Conservation (phyloP, 805 yeast genomes). For the Starmerella floris region DNA sequence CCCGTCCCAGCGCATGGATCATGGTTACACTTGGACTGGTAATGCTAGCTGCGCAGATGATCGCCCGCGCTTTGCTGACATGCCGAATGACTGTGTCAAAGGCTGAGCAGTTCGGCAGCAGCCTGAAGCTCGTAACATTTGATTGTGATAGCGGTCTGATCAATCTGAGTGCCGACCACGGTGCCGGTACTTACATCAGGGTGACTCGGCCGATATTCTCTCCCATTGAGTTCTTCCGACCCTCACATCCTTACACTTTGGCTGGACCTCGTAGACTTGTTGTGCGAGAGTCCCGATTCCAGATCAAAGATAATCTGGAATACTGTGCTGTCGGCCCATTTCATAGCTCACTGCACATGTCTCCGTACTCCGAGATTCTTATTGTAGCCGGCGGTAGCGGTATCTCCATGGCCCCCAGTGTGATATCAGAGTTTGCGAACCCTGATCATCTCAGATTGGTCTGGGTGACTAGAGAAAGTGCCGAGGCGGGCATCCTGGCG, state of each 20-base stretch:
- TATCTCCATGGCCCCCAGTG: conserved; percentile 14
- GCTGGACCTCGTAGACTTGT: conserved; percentile 35
- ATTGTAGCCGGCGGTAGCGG: conserved; percentile 23
- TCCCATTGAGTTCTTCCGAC: conserved; percentile 31
- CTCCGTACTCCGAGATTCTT: conserved; percentile 8
- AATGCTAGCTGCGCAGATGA: conserved; percentile 45
- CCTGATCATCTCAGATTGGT: neutral
- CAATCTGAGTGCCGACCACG: conserved; percentile 18
- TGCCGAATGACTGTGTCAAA: conserved; percentile 13
- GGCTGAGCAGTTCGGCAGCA: conserved; percentile 32
- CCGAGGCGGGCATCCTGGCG: conserved; percentile 6
- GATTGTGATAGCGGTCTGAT: conserved; percentile 25
- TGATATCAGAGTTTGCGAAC: conserved; percentile 1
- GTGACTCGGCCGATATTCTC: conserved; percentile 20
- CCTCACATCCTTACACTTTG: conserved; percentile 35
- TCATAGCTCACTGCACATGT: conserved; percentile 22
- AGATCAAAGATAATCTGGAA: conserved; percentile 21
- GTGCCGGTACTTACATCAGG: conserved; percentile 39
- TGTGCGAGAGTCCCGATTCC: conserved; percentile 29
- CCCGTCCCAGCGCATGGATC: conserved; percentile 55
- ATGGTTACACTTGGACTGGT: conserved; percentile 41
- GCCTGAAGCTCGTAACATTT: conserved; percentile 33
- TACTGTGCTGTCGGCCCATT: conserved; percentile 32
- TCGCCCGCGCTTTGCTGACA: conserved; percentile 33
- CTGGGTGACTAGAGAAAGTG: conserved; percentile 12